Evolutionary conservation across 441 rosid genomes (phyloP).

Genomic region (Brassica hybrid): DNA sequence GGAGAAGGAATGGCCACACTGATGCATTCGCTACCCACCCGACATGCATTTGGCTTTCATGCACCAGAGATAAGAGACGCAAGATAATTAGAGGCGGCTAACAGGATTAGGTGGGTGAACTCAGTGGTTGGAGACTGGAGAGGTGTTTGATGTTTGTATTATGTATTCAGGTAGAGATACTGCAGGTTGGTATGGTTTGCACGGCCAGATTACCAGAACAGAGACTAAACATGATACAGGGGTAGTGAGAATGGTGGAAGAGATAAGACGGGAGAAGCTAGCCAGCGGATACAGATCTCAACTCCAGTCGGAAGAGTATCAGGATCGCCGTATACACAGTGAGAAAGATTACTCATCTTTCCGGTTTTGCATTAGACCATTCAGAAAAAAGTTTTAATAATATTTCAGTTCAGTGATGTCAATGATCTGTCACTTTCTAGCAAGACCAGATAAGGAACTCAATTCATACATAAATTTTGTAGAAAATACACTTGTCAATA

Average conservation of each 20-base stretch:
- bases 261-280: constrained; percentile 51
- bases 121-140: constrained; percentile 95
- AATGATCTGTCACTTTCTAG: constrained; percentile 8
- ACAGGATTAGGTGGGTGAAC: constrained; percentile 88
- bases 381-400: constrained; percentile 25
- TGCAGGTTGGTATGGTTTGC: constrained; percentile 86
- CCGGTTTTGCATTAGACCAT: constrained; percentile 28
- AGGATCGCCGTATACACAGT: constrained; percentile 48
- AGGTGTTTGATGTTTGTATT: constrained; percentile 65
- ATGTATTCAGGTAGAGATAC: constrained; percentile 61
- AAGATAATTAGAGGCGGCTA: constrained; percentile 69
- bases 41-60: constrained; percentile 70
- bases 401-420: constrained; percentile 27
- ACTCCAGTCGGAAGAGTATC: constrained; percentile 49
- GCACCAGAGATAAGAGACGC: constrained; percentile 87
- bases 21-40: constrained; percentile 63
- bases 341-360: constrained; percentile 27
- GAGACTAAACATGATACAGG: constrained; percentile 70
- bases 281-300: constrained; percentile 54
- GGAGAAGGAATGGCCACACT: constrained; percentile 73
- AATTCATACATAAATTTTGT: not conserved
- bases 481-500: constrained; percentile 20
- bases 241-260: constrained; percentile 75
- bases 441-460: constrained; percentile 18
- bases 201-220: constrained; percentile 69